phyloP scores from a whole-genome alignment of 1,139 yeast genomes.

The Yamadazyma jaroonii region DNA sequence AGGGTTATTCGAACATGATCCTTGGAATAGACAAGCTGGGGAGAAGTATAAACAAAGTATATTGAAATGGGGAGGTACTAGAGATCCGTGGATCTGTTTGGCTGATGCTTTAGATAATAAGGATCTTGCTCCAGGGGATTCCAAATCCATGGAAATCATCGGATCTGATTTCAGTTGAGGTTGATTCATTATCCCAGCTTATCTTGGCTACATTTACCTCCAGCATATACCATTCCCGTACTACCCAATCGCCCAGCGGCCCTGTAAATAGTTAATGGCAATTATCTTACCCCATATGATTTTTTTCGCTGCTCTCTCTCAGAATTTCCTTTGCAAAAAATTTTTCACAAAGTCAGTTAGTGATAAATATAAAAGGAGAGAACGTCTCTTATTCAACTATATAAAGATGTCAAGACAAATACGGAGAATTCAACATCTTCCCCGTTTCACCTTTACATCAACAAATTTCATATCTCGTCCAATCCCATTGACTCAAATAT shows the following conservation, averaged over 20 bases:
- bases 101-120: conserved; percentile 73
- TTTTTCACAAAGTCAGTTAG: background rate
- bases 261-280: too few species aligned
- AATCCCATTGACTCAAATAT: background rate
- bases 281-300: background rate
- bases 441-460: background rate
- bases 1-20: conserved; percentile 64
- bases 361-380: too few species aligned
- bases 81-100: conserved; percentile 85
- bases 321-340: background rate
- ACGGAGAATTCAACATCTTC: conserved; percentile 2
- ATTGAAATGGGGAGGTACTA: conserved; percentile 90
- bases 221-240: too few species aligned
- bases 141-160: conserved; percentile 59
- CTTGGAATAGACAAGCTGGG: conserved; percentile 72
- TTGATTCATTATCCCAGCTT: too few species aligned
- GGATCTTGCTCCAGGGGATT: conserved; percentile 63
- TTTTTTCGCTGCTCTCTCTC: background rate
- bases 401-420: background rate
- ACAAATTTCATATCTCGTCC: too few species aligned
- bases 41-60: conserved; percentile 67
- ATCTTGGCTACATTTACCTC: too few species aligned
- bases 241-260: too few species aligned
- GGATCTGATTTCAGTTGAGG: conserved; percentile 12
- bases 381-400: background rate